Conservation (phyloP, 2,329 filamentous ascomycete species). For the Aspergillus intermedius region DNA sequence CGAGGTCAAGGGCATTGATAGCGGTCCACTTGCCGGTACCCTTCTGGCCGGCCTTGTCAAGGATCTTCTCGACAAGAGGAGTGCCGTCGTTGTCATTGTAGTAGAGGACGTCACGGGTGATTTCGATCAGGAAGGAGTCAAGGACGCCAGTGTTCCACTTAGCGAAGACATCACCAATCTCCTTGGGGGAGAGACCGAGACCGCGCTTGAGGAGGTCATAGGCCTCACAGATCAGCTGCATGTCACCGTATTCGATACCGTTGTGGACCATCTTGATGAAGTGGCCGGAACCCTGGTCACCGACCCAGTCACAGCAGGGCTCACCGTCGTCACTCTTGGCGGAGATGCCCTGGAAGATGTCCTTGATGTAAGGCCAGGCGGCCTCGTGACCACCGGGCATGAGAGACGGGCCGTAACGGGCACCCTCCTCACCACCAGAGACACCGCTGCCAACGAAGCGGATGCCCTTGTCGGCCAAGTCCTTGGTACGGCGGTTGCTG, state of each 20-base stretch:
- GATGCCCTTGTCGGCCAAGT: constrained; percentile 80
- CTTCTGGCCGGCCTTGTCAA: constrained; percentile 98
- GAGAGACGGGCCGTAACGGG: constrained; percentile 90
- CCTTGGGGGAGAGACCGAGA: constrained; percentile 79
- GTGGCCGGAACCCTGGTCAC: constrained; percentile 98
- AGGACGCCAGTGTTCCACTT: constrained; percentile 99
- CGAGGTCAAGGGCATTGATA: constrained; percentile 96
- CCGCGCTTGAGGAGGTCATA: constrained; percentile 99
- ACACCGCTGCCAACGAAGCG: constrained; percentile 96
- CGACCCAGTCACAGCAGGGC: constrained; percentile 99
- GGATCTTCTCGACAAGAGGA: constrained; percentile 94
- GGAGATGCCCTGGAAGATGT: constrained; percentile 95
- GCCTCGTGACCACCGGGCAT: constrained; percentile 99
- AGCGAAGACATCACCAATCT: constrained; percentile 89
- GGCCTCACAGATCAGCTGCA: constrained; percentile 99
- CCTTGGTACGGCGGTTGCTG: constrained; percentile 92
- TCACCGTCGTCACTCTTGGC: constrained; percentile 96
- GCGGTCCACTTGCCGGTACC: constrained; percentile 99
- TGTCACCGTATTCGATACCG: constrained; percentile 99
- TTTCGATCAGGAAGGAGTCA: constrained; percentile 98
- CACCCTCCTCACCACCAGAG: constrained; percentile 98
- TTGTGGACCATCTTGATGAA: constrained; percentile 99
- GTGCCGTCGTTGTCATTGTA: constrained; percentile 92
- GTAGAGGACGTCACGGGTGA: constrained; percentile 97
- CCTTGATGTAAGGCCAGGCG: constrained; percentile 97